Evolutionary conservation across 768 basidiomycete species (phyloP), one percentile per base, ranked within the genome.

Genomic region (Tylopilus plumbeoviolaceoides): DNA sequence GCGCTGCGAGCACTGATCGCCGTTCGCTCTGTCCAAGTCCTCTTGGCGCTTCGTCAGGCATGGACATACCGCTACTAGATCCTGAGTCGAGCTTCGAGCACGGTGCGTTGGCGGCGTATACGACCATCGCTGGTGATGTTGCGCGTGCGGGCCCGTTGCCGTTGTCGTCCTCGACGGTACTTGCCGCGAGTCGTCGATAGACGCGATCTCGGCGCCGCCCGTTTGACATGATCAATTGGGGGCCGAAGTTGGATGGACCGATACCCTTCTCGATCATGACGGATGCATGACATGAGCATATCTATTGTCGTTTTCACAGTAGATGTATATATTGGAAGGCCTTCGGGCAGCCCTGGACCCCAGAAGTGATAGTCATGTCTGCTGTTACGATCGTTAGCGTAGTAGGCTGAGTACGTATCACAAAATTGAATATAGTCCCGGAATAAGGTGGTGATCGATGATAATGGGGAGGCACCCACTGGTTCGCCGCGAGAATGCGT

Each of bases 181-280:
- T 28, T 20, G 23, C 28, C 31, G 42, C 7, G 7, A 28, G 10
- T 47, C 18, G 41, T 39, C 51, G 51, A 27, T 42, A 36, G 23
- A 23, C 23, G 23, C 23, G 23, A 23, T 23, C 23, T 30, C 39
- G 47, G 41, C 46, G 47, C 15, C 40, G 44, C n/a, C 35, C 61
- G 4, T 20, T 51, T 10, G 44, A 33, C 4, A 49, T 39, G 28
- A 53, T 17, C 58, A 25, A 17, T 39, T 49, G 45, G 39, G 30
- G 7, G 60, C 53, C 36, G 53, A 52, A n/a, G 45, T 42, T 8
- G 52, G 45, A 50, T 9, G 44, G 40, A n/a, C 21, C 62, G 39
- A 30, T 53, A 18, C 38, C 54, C 11, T 45, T 49, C 39, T 51
- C 48, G 11, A 39, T 52, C 51, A 27, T 51, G 33, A 43, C 46